Conservation (phyloP, 2,329 filamentous ascomycete species). For the Ophiostoma australiae region DNA sequence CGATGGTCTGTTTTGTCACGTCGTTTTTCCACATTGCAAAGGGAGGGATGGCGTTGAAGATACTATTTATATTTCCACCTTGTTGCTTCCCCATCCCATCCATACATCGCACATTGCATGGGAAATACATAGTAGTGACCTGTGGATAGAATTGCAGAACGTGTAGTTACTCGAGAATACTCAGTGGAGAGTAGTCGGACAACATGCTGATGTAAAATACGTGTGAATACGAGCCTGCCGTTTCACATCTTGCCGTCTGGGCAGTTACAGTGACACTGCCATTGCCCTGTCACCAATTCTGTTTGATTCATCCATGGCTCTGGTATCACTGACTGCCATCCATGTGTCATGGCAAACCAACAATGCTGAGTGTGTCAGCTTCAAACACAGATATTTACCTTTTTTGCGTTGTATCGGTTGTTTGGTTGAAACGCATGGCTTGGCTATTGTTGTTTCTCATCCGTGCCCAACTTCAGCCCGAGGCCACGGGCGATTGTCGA, state of each 20-base stretch:
- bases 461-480: slow-evolving; percentile 1
- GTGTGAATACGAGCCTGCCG: not conserved
- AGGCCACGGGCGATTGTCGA: not conserved
- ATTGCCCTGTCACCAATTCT: not conserved
- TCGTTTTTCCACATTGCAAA: slow-evolving; percentile 5
- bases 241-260: not conserved
- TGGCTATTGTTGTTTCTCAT: not conserved
- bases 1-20: not conserved
- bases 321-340: not conserved
- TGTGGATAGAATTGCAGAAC: not conserved
- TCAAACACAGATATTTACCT: not conserved
- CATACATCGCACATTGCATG: too few relatives aligned
- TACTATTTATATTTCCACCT: not conserved
- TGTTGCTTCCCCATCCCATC: not conserved
- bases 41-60: not conserved
- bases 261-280: not conserved
- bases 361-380: not conserved
- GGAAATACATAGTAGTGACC: too few relatives aligned
- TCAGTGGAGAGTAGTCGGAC: too few relatives aligned
- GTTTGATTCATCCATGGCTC: not conserved
- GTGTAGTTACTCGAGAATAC: not conserved
- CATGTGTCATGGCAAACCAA: not conserved
- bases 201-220: too few relatives aligned
- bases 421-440: not conserved
- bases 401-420: not conserved